Conservation (phyloP, 352 stramenopile genomes). For the Phytophthora meadii region DNA sequence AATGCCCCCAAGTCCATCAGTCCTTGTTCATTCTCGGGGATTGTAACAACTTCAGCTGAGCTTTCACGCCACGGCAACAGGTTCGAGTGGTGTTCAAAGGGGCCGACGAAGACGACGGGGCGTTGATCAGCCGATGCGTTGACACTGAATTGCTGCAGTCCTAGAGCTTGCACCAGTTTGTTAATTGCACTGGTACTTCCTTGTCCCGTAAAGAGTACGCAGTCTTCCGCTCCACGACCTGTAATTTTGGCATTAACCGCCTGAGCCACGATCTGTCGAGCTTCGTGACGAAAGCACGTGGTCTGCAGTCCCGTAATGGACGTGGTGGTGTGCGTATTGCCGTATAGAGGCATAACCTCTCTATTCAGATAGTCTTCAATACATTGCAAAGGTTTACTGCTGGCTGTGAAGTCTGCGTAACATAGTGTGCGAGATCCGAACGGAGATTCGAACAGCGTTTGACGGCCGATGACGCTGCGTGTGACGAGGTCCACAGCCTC, state of each 20-base stretch:
- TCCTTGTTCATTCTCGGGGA: slow-evolving; percentile 61
- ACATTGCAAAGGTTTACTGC: slow-evolving; percentile 82
- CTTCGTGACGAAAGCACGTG: slow-evolving; percentile 96
- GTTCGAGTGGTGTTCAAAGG: slow-evolving; percentile 99
- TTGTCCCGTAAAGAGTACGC: slow-evolving; percentile 95
- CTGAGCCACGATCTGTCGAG: slow-evolving; percentile 94
- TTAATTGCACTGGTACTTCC: slow-evolving; percentile 87
- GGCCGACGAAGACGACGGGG: slow-evolving; percentile 92
- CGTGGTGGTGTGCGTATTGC: slow-evolving; percentile 97
- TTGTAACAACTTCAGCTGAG: slow-evolving; percentile 74
- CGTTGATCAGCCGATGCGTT: slow-evolving; percentile 10
- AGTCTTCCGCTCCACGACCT: slow-evolving; percentile 90
- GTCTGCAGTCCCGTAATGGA: slow-evolving; percentile 82
- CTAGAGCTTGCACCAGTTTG: slow-evolving; percentile 80
- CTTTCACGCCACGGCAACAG: slow-evolving; percentile 97
- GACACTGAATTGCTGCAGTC: slow-evolving; percentile 45
- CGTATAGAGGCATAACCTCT: slow-evolving; percentile 94
- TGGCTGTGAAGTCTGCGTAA: slow-evolving; percentile 97
- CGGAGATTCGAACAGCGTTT: slow-evolving; percentile 62
- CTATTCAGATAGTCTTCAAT: slow-evolving; percentile 92
- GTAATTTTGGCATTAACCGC: slow-evolving; percentile 91
- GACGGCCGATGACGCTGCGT: slow-evolving; percentile 54
- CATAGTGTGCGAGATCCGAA: slow-evolving; percentile 82
- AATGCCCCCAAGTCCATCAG: slow-evolving; percentile 71
- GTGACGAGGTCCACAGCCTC: slow-evolving; percentile 45